Conservation (phyloP, 1,284 basidiomycete species). For the Vanrija sp. region DNA sequence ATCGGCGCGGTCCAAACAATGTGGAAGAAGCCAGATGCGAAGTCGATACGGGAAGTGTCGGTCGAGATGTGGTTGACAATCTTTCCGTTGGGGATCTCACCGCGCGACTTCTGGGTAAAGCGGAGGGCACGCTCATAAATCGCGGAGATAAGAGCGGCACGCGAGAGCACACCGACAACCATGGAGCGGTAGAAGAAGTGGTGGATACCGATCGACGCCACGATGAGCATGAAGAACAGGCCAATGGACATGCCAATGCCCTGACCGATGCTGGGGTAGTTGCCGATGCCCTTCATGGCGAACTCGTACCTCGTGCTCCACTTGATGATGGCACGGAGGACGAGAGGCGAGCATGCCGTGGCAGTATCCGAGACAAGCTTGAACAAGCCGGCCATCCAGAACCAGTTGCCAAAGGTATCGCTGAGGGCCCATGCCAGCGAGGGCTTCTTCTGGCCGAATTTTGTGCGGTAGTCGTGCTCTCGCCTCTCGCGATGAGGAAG, state of each 20-base stretch:
- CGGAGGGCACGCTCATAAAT: conserved; percentile 77
- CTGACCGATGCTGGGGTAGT: conserved; percentile 58
- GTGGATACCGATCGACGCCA: conserved; percentile 66
- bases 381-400: conserved; percentile 73
- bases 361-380: conserved; percentile 71
- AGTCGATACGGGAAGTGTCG: conserved; percentile 76
- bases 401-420: conserved; percentile 74
- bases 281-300: conserved; percentile 50
- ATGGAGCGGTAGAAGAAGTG: conserved; percentile 62
- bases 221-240: conserved; percentile 66
- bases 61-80: conserved; percentile 92
- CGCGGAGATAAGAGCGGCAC: conserved; percentile 81
- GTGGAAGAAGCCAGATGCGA: conserved; percentile 73
- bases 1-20: conserved; percentile 65
- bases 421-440: conserved; percentile 72
- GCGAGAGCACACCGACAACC: conserved; percentile 71
- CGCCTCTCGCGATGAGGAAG: conserved; percentile 31
- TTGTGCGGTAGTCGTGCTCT: conserved; percentile 41
- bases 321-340: conserved; percentile 75
- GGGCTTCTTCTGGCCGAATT: conserved; percentile 61
- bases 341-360: conserved; percentile 67
- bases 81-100: conserved; percentile 75
- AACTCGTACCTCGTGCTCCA: conserved; percentile 66
- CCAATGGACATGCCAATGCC: conserved; percentile 73
- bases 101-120: conserved; percentile 76